Conservation (phyloP, 768 basidiomycete genomes). For the Boletus bicolor region DNA sequence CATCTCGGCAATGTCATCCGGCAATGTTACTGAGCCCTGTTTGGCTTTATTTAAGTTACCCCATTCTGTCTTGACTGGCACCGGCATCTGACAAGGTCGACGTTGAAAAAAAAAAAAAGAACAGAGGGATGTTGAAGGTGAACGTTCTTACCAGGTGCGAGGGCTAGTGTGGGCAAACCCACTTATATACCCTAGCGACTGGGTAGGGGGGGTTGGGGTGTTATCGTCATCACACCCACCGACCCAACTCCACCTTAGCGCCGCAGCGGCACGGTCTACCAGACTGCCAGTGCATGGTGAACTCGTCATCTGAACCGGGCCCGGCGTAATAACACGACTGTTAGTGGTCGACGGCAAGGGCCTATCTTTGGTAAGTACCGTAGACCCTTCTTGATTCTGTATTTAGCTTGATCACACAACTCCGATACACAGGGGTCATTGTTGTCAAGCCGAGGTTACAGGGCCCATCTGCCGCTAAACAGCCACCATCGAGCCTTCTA, state of each 20-base stretch:
- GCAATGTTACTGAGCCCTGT: slow-evolving; percentile 14
- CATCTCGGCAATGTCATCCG: slow-evolving; percentile 12
- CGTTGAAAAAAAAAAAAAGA: no score
- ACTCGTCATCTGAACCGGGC: not conserved
- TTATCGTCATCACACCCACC: no score
- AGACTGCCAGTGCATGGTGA: not conserved
- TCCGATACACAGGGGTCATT: no score
- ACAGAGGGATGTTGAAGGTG: no score
- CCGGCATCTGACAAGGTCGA: slow-evolving; percentile 11
- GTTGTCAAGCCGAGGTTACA: no score
- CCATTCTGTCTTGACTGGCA: slow-evolving; percentile 15
- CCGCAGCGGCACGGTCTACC: slow-evolving; percentile 19
- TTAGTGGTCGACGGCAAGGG: not conserved
- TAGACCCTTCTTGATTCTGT: no score
- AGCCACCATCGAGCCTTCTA: no score
- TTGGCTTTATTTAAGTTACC: slow-evolving; percentile 28
- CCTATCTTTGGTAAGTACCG: not conserved
- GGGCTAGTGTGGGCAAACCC: not conserved
- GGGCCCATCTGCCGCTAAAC: no score
- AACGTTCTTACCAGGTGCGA: not conserved
- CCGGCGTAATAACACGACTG: not conserved
- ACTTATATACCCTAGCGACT: not conserved
- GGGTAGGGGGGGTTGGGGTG: not conserved
- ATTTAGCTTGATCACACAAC: not conserved
- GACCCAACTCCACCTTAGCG: slow-evolving; percentile 17